phyloP scores from a whole-genome alignment of 139 green algal genomes.

The Zygnema circumcarinatum region DNA sequence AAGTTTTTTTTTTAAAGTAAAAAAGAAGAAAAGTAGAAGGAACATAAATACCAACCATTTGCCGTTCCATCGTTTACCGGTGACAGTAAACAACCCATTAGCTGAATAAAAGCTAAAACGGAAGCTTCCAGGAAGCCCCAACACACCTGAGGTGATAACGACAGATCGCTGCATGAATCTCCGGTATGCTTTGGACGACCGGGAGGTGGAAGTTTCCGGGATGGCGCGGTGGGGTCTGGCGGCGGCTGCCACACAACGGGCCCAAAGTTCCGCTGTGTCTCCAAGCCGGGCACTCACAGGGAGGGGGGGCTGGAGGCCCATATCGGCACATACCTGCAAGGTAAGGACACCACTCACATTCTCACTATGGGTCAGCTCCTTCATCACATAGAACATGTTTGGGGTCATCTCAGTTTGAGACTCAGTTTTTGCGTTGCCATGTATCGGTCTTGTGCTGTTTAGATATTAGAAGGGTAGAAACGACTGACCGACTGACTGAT shows the following conservation, averaged over 20 bases:
- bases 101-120: neutral
- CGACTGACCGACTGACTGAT: too few relatives aligned
- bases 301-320: slow-evolving; percentile 20
- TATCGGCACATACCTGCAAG: slow-evolving; percentile 30
- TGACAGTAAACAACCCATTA: neutral
- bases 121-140: neutral
- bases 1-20: neutral
- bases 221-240: slow-evolving; percentile 7
- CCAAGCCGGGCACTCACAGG: slow-evolving; percentile 19
- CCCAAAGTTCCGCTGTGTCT: slow-evolving; percentile 29
- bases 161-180: neutral
- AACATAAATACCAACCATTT: too few relatives aligned
- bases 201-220: slow-evolving; percentile 14
- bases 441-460: neutral
- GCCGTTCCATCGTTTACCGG: too few relatives aligned
- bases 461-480: too few relatives aligned
- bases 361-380: neutral
- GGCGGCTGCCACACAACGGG: neutral
- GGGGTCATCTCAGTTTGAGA: neutral
- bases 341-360: neutral
- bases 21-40: neutral
- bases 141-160: slow-evolving; percentile 1
- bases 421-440: neutral
- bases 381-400: neutral
- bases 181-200: neutral